phyloP scores from a whole-genome alignment of 2,329 filamentous ascomycete species.

The Tolypocladium album region DNA sequence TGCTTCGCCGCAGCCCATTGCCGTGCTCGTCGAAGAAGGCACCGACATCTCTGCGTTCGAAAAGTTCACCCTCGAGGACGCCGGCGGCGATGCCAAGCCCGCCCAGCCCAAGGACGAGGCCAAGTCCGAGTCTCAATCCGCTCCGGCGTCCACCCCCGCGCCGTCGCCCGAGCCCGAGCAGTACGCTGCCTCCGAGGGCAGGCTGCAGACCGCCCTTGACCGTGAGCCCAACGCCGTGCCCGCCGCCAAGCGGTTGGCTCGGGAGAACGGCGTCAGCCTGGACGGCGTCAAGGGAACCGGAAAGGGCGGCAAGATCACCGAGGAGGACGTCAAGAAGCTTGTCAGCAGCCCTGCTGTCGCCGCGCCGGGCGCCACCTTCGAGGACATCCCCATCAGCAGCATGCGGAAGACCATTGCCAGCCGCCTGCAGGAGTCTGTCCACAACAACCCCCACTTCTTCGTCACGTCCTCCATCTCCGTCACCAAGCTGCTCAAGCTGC shows the following conservation, averaged over 20 bases:
- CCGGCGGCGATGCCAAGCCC: conserved; percentile 66
- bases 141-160: conserved; percentile 34
- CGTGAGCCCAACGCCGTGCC: conserved; percentile 65
- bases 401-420: conserved; percentile 98
- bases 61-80: conserved; percentile 78
- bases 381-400: conserved; percentile 73
- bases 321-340: conserved; percentile 87
- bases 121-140: conserved; percentile 48
- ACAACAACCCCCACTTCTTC: conserved; percentile 97
- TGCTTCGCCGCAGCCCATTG: conserved; percentile 63
- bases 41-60: conserved; percentile 81
- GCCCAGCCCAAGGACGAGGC: conserved; percentile 53
- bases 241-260: conserved; percentile 69
- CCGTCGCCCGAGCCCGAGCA: conserved; percentile 51
- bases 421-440: conserved; percentile 77
- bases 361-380: conserved; percentile 56
- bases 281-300: conserved; percentile 78
- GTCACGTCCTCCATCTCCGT: conserved; percentile 88
- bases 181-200: conserved; percentile 62
- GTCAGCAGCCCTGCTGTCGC: conserved; percentile 44
- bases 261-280: conserved; percentile 73
- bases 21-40: conserved; percentile 86
- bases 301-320: conserved; percentile 75
- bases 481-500: conserved; percentile 90
- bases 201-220: conserved; percentile 73